Evolutionary conservation across 495 filamentous ascomycete genomes (phyloP), one percentile per base, ranked within the genome.

Genomic region (Neurospora intermedia): DNA sequence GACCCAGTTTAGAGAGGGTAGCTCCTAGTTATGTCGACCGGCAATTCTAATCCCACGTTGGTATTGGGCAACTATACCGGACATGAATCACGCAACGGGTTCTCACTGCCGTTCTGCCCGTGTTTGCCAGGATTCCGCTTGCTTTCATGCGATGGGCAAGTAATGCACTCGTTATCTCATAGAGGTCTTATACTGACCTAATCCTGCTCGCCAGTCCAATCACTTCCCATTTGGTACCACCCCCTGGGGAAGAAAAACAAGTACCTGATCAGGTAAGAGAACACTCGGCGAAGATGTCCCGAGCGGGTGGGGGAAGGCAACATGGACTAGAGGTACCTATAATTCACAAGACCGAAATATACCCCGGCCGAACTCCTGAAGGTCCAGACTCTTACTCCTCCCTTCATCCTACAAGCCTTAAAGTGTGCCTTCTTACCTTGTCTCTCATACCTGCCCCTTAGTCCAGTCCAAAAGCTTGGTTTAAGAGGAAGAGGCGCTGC

Each of bases 101-200:
- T 62, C 23, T 6, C 54, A 62, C 23, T 62, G 23, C 23, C 23
- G 54, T 66, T 35, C 54, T 66, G 54, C 27, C 54, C 27, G 27
- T 66, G 16, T 66, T 27, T 15, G 27, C 54, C 54, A 66, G 54
- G 27, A 35, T 66, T 15, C 31, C 18, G 23, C 54, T 38, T 66
- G 15, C 54, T 66, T 75, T 73, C 78, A 81, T 80, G 80, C 80
- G 80, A 79, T 77, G 75, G 41, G 62, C 43, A 27, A 41, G 75
- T 74, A 80, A 79, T 81, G 77, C 78, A 78, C 73, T 69, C 71
- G 76, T 77, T 75, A 76, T 80, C 75, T 73, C 75, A 71, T 38
- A 72, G 48, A 46, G 72, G 73, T 72, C 71, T 69, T 75, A 69
- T 38, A 39, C 59, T 46, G 46, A 20, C 43, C 70, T 80, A 71